These are phyloP conservation scores for Senna siamea DNA, from an alignment of 306 rosid genomes.

Conservation along the genomic window DNA sequence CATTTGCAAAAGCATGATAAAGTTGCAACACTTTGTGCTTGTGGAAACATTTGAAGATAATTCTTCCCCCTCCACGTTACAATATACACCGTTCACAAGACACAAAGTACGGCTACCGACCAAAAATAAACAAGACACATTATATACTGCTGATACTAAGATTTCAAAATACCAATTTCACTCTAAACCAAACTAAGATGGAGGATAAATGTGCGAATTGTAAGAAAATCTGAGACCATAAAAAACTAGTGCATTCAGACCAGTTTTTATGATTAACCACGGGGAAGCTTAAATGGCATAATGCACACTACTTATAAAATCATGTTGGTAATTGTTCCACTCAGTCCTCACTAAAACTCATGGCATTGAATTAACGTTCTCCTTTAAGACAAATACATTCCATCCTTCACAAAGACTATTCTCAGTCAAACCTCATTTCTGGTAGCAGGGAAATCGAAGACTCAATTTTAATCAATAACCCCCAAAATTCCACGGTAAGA, in stretches of 20 bases:
- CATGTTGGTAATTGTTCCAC: neutral
- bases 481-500: neutral
- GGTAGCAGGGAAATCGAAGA: neutral
- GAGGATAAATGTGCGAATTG: neutral
- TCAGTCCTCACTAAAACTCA: neutral
- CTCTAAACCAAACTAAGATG: neutral
- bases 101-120: neutral
- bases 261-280: neutral
- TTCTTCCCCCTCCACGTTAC: neutral
- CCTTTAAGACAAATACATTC: neutral
- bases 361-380: neutral
- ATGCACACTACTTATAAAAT: neutral
- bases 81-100: neutral
- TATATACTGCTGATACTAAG: neutral
- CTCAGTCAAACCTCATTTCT: constrained; percentile 18
- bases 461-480: constrained; percentile 31
- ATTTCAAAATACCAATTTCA: neutral
- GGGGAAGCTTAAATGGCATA: neutral
- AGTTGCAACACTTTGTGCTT: neutral
- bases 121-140: neutral
- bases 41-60: neutral
- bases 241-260: neutral
- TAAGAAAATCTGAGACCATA: neutral
- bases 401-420: neutral
- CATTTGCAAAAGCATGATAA: neutral